These are phyloP conservation scores for Flaveria linearis DNA, from an alignment of 129 eudicot species.

Conservation along the genomic window DNA sequence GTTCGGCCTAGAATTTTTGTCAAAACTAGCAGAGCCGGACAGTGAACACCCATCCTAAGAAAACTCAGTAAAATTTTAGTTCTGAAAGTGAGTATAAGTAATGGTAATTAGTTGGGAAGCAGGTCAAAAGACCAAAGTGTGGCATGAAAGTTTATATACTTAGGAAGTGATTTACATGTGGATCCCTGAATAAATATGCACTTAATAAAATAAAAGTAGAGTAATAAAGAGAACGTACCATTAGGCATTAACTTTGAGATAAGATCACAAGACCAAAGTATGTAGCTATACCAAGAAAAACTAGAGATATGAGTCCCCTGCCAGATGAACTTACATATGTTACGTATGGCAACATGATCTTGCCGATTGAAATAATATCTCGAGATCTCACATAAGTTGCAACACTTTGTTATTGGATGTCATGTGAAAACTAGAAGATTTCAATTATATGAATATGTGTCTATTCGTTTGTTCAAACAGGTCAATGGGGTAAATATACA, in stretches of 20 bases:
- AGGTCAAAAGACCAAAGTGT: neutral
- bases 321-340: slow-evolving; percentile 18
- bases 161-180: neutral
- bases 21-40: too few relatives aligned
- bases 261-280: slow-evolving; percentile 66
- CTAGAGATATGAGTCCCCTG: slow-evolving; percentile 62
- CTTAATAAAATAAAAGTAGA: neutral
- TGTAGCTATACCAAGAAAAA: slow-evolving; percentile 60
- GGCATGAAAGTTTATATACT: neutral
- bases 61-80: too few relatives aligned
- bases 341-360: neutral
- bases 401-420: neutral
- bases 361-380: neutral
- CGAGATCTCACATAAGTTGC: neutral
- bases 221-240: slow-evolving; percentile 17
- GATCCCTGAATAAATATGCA: neutral
- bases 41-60: too few relatives aligned
- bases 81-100: too few relatives aligned
- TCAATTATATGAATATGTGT: neutral
- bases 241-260: slow-evolving; percentile 34
- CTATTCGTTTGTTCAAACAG: neutral
- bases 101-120: neutral
- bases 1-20: too few relatives aligned
- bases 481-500: neutral
- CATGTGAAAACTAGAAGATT: neutral